Evolutionary conservation across 352 stramenopile species (phyloP).

Genomic region (Phytophthora megakarya): DNA sequence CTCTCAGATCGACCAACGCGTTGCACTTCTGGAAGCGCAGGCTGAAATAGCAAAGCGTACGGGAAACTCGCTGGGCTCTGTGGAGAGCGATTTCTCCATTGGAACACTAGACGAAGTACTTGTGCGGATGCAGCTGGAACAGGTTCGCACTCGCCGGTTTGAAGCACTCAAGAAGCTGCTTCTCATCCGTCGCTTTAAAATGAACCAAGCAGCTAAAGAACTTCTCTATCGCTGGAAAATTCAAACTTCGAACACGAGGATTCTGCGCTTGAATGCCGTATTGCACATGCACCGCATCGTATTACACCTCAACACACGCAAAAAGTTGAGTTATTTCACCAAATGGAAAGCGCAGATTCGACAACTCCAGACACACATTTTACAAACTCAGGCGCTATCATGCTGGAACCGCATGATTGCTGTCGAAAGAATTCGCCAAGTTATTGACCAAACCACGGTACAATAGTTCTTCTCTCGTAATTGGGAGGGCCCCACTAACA

Average conservation of each 20-base stretch:
- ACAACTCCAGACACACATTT: constrained; percentile 42
- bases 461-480: neutral
- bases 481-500: constrained; percentile 3
- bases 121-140: constrained; percentile 66
- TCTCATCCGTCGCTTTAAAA: constrained; percentile 55
- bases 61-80: neutral
- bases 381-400: constrained; percentile 47
- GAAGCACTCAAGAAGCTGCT: constrained; percentile 65
- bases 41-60: constrained; percentile 10
- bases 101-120: constrained; percentile 67
- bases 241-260: constrained; percentile 31
- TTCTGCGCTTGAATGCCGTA: constrained; percentile 40
- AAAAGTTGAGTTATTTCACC: constrained; percentile 40
- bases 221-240: constrained; percentile 54
- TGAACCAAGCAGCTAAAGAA: constrained; percentile 37
- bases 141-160: constrained; percentile 64
- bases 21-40: constrained; percentile 54
- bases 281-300: constrained; percentile 50
- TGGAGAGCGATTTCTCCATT: constrained; percentile 48
- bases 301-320: constrained; percentile 40
- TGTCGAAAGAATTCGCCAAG: constrained; percentile 56
- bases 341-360: constrained; percentile 45
- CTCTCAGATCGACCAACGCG: constrained; percentile 66
- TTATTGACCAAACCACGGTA: constrained; percentile 51
- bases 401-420: constrained; percentile 77